These are phyloP conservation scores for Penicillium salamii DNA, from an alignment of 495 filamentous ascomycete genomes.

Conservation along the genomic window DNA sequence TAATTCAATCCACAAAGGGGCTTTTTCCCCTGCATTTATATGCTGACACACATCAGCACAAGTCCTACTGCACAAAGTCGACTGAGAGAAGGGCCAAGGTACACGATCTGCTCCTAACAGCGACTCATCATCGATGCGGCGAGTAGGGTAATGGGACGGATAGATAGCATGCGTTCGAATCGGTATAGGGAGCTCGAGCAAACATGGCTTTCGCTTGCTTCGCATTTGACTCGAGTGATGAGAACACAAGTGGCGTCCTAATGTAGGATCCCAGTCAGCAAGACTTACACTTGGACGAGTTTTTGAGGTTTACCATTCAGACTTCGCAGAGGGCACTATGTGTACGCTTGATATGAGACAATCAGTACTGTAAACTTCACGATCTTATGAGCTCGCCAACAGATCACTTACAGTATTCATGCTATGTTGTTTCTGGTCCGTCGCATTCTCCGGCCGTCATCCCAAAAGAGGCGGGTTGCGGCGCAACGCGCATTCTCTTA, in stretches of 20 bases:
- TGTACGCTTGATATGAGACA: not conserved
- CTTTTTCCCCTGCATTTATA: too few species aligned
- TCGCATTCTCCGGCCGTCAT: not conserved
- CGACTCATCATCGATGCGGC: too few species aligned
- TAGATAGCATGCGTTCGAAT: not conserved
- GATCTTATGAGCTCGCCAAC: not conserved
- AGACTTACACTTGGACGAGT: too few species aligned
- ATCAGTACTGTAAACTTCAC: not conserved
- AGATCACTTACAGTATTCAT: constrained; percentile 1
- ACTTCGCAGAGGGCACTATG: not conserved
- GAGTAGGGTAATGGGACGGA: too few species aligned
- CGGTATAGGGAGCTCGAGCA: not conserved
- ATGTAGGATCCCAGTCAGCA: not conserved
- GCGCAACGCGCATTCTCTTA: too few species aligned
- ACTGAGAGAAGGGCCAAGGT: too few species aligned
- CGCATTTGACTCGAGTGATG: too few species aligned
- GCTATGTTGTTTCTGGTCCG: not conserved
- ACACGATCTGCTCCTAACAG: too few species aligned
- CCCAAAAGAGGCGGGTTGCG: not conserved
- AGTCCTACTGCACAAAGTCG: too few species aligned
- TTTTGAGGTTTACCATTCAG: not conserved
- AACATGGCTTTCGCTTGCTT: too few species aligned
- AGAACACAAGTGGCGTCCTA: not conserved
- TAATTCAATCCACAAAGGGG: too few species aligned
- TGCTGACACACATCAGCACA: too few species aligned